A percentile compares a stretch with the other conserved stretches of the same genome.
Evolutionary conservation across 2,329 filamentous ascomycete species (phyloP).

Genomic region (Lithohypha guttulata): DNA sequence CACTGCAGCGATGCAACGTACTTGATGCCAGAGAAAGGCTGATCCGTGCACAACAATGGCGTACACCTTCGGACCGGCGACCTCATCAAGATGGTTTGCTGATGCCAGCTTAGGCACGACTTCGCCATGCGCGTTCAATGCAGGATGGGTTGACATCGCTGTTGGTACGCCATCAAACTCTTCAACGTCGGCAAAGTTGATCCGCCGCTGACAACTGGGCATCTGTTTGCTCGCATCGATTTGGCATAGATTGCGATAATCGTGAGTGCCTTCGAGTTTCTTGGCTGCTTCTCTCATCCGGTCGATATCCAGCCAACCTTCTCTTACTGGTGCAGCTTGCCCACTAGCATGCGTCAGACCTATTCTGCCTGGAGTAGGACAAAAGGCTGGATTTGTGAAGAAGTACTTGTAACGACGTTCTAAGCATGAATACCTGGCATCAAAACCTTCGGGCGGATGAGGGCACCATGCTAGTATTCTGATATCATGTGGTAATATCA

Average conservation of each 20-base stretch:
- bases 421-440: constrained; percentile 82
- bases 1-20: constrained; percentile 83
- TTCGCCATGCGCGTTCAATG: constrained; percentile 9
- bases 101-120: constrained; percentile 9
- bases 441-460: constrained; percentile 65
- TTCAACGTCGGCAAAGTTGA: constrained; percentile 71
- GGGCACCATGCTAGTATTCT: constrained; percentile 89
- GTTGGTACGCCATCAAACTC: constrained; percentile 50
- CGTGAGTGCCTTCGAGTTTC: constrained; percentile 70
- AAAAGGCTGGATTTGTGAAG: constrained; percentile 87
- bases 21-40: constrained; percentile 96
- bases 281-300: constrained; percentile 76
- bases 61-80: constrained; percentile 54
- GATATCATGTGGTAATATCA: constrained; percentile 79
- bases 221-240: constrained; percentile 84
- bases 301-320: constrained; percentile 77
- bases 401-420: constrained; percentile 93
- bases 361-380: constrained; percentile 50
- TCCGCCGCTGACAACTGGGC: constrained; percentile 65
- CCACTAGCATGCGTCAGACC: constrained; percentile 31
- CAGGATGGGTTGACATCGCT: constrained; percentile 42
- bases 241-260: constrained; percentile 97
- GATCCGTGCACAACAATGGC: constrained; percentile 80
- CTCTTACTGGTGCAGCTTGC: constrained; percentile 31
- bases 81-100: constrained; percentile 8